Base-by-base conservation (phyloP, 1,284 basidiomycete species). In the Apiotrichum gamsii region DNA sequence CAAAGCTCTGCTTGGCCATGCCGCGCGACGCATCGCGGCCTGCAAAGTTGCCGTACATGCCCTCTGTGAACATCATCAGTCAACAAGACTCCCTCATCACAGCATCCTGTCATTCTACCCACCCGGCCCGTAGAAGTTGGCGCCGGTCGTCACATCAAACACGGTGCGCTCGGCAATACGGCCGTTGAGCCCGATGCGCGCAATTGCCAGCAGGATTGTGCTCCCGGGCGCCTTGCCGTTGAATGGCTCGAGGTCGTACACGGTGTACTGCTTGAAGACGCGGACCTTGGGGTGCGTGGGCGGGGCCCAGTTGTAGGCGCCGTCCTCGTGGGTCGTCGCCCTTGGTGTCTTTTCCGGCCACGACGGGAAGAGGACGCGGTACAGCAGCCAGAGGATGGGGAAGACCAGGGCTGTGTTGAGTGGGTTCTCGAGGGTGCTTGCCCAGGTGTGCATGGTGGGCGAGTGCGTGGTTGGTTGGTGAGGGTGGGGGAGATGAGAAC, bases 1-100 rank as follows among this genome's bases (percentile, higher is more conserved):
- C 91, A 59, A 96, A 96, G 4, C 88, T 91, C 73, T 96, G 91
- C 72, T 93, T 95, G 8, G 91, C 91, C 90, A 95, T 94, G 11
- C 91, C 90, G 37, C 90, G 77, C 9, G 87, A 91, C 1, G 91
- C 91, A 72, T 96, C 91, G 43, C 90, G 76, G 3, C 91, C 91
- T 2, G 91, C 90, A 76, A 96, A 95, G 72, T 95, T 95, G 25
- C 90, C 91, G 64, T 96, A 96, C 79, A 91, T 90, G 1, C 91
- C 91, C 60, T 84, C 90, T 89, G 28, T 10, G 14, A 9, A 16
- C 37, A 28, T 24, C 19, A 4, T 13, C 18, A 3, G 5, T 24
- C 23, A 20, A 23, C 3, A n/a, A n/a, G n/a, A n/a, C n/a, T n/a
- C n/a, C n/a, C n/a, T n/a, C n/a, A n/a, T n/a, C n/a, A n/a, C n/a